Percentiles rank a stretch among this genome's conserved stretches.
Conservation (phyloP, 371 early-diverging fungal genomes). For the Mucor ambiguus region DNA sequence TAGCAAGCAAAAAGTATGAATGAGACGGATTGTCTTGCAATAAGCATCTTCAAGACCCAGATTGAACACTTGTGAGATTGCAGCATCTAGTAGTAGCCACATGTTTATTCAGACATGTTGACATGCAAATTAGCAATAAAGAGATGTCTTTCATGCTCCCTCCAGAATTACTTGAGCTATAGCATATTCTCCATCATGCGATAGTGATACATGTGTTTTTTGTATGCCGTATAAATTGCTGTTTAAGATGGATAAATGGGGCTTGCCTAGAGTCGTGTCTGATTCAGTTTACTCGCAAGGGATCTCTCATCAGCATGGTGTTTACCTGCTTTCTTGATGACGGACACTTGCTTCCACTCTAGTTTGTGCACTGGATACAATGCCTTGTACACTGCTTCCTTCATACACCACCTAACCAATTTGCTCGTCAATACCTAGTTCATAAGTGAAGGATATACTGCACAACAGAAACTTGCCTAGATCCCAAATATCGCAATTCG, state of each 20-base stretch:
- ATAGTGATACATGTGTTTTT: constrained; percentile 57
- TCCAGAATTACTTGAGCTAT: constrained; percentile 68
- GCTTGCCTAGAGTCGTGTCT: constrained; percentile 45
- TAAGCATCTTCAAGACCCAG: too few relatives aligned
- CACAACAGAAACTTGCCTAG: constrained; percentile 29
- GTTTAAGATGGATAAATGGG: constrained; percentile 43
- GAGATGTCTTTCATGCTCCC: not conserved
- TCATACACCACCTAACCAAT: constrained; percentile 60
- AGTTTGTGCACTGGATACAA: constrained; percentile 57
- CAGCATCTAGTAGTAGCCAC: not conserved
- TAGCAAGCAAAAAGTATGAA: too few relatives aligned
- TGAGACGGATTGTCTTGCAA: too few relatives aligned
- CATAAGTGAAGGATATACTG: not conserved
- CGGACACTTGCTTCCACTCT: constrained; percentile 69
- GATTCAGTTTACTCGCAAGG: not conserved
- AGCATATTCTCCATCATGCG: constrained; percentile 71
- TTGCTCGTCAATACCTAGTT: not conserved
- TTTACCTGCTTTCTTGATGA: constrained; percentile 50
- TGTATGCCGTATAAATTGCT: constrained; percentile 36
- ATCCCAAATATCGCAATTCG: constrained; percentile 34
- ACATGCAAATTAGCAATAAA: too few relatives aligned
- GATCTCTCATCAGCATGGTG: not conserved
- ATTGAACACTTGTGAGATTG: too few relatives aligned
- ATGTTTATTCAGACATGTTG: not conserved
- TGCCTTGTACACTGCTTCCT: constrained; percentile 73